Evolutionary conservation across 2,329 filamentous ascomycete genomes (phyloP).

Genomic region (Alternaria sp.): DNA sequence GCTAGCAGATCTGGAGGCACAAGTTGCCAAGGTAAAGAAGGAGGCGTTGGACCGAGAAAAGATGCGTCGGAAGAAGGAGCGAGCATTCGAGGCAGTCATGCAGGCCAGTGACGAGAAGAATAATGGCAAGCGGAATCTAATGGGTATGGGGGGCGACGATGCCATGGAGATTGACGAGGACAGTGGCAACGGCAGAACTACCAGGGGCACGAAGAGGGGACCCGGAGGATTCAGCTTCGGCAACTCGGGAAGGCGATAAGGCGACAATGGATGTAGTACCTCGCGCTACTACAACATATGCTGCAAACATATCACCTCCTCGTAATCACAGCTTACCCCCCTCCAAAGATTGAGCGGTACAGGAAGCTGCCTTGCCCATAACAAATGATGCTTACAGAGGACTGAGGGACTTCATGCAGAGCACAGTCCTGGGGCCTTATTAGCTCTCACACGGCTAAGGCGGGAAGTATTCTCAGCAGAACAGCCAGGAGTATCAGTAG

Average conservation of each 20-base stretch:
- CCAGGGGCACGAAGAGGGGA: conserved; percentile 44
- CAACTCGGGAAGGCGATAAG: conserved; percentile 39
- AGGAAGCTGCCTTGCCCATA: neutral
- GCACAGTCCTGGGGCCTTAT: neutral
- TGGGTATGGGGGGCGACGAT: conserved; percentile 39
- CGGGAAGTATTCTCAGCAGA: neutral
- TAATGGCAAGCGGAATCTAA: conserved; percentile 31
- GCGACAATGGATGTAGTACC: conserved; percentile 16
- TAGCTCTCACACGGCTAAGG: neutral
- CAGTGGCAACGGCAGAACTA: conserved; percentile 32
- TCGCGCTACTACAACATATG: neutral
- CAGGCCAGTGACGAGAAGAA: conserved; percentile 40
- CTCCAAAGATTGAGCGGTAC: neutral
- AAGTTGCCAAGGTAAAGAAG: conserved; percentile 72
- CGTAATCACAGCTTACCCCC: neutral
- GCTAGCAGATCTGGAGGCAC: conserved; percentile 76
- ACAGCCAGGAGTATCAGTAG: neutral
- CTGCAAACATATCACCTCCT: neutral
- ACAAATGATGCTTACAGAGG: neutral
- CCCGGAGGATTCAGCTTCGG: conserved; percentile 36
- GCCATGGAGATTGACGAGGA: conserved; percentile 52
- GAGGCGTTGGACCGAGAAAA: conserved; percentile 54
- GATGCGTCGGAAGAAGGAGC: conserved; percentile 53
- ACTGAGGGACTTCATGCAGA: neutral
- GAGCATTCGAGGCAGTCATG: conserved; percentile 48